phyloP scores from a whole-genome alignment of 2,329 filamentous ascomycete genomes.

The Nothopassalora personata region DNA sequence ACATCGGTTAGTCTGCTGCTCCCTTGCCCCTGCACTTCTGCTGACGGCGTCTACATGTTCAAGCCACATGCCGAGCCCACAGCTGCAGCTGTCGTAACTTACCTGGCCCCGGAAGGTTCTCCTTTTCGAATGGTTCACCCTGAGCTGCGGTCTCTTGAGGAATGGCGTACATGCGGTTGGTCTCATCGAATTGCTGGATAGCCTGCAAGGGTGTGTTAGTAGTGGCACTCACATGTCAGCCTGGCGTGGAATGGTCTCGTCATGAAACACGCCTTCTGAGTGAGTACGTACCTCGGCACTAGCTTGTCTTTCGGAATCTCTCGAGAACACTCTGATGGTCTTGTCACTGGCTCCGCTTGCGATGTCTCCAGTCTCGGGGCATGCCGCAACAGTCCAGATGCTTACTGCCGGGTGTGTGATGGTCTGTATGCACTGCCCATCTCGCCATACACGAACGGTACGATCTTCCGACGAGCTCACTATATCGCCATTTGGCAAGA shows the following conservation, averaged over 20 bases:
- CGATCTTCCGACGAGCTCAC: slow-evolving; percentile 91
- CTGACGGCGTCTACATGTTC: not conserved
- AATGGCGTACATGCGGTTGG: slow-evolving; percentile 40
- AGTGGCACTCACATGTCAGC: not conserved
- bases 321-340: slow-evolving; percentile 76
- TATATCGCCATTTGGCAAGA: slow-evolving; percentile 75
- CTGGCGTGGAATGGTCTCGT: not conserved
- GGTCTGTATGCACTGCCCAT: slow-evolving; percentile 78
- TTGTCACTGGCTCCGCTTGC: slow-evolving; percentile 90
- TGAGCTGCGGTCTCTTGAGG: slow-evolving; percentile 61
- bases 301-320: slow-evolving; percentile 64
- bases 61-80: not conserved
- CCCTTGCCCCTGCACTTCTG: not conserved
- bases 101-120: slow-evolving; percentile 73
- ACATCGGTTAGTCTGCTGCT: slow-evolving; percentile 6
- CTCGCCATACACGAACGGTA: slow-evolving; percentile 86
- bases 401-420: slow-evolving; percentile 97
- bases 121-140: slow-evolving; percentile 68
- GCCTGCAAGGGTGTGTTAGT: slow-evolving; percentile 17
- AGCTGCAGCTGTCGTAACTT: slow-evolving; percentile 7
- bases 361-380: slow-evolving; percentile 78
- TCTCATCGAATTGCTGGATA: slow-evolving; percentile 70
- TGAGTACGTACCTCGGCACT: slow-evolving; percentile 51
- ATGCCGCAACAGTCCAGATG: slow-evolving; percentile 88
- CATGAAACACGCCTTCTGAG: not conserved